Evolutionary conservation across 441 rosid genomes (phyloP), one percentile per base, ranked within the genome.

Genomic region (Corymbia calophylla): DNA sequence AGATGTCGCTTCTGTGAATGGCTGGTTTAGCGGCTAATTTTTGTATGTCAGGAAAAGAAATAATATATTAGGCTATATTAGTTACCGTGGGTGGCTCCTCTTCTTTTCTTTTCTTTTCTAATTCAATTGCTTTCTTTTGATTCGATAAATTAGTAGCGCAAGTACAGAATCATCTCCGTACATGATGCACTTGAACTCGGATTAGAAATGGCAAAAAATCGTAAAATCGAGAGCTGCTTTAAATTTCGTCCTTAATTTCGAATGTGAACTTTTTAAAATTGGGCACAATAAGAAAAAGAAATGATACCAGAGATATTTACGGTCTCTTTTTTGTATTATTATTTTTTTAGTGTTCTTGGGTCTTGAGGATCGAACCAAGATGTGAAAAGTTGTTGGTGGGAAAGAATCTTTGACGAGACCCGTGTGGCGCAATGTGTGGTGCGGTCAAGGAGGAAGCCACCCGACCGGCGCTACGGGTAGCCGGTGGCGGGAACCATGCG

Each of bases 21-120:
- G 44, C 91, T 91, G 77, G 90, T 88, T 81, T 88, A 23, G 31
- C 88, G 94, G 94, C 93, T 47, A 44, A 93, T 77, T 95, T 95
- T 95, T 95, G 94, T 86, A 89, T 92, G 93, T 93, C 92, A 93
- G 92, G 88, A 54, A 89, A 87, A 85, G 64, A 23, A 58, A 25
- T 48, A 39, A 39, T 39, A 39, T 39, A 39, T 39, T 39, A 39
- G 44, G 44, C n/a, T n/a, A n/a, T n/a, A n/a, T n/a, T n/a, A n/a
- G n/a, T n/a, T n/a, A n/a, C n/a, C n/a, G n/a, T 39, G 44, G 44
- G 44, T 39, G 44, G 44, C 44, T 39, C 44, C 5, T 39, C 44
- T 39, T n/a, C n/a, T n/a, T n/a, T 39, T 39, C 44, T 39, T 39
- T 4, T 39, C 5, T 39, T 39, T 4, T 39, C 5, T 39, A 39